A percentile compares a stretch with the other conserved stretches of the same genome.
Evolutionary conservation across 768 basidiomycete species (phyloP).

Genomic region (Lentinula sp.): DNA sequence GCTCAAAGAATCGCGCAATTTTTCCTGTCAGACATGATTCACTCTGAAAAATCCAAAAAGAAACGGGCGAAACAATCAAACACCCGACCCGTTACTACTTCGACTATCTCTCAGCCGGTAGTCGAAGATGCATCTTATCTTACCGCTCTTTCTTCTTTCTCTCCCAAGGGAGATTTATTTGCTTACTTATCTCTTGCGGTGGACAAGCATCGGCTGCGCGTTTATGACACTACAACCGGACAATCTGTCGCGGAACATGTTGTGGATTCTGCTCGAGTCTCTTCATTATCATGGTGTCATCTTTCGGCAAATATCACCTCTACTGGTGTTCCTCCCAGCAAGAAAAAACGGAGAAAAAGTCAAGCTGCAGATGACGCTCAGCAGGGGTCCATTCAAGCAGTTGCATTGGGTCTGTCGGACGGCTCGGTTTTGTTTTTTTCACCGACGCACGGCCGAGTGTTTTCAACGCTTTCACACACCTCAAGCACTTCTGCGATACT

Average conservation of each 20-base stretch:
- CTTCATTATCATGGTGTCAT: slow-evolving; percentile 46
- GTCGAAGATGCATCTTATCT: slow-evolving; percentile 40
- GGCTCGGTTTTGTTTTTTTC: slow-evolving; percentile 59
- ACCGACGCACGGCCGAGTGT: slow-evolving; percentile 48
- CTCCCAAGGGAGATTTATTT: slow-evolving; percentile 48
- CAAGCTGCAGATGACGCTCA: slow-evolving; percentile 17
- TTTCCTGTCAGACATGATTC: not conserved
- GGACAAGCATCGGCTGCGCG: slow-evolving; percentile 66
- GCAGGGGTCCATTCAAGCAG: slow-evolving; percentile 27
- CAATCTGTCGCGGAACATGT: slow-evolving; percentile 53
- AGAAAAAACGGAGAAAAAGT: slow-evolving; percentile 45
- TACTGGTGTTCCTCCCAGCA: slow-evolving; percentile 31
- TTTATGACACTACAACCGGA: slow-evolving; percentile 53
- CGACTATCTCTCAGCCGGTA: slow-evolving; percentile 49
- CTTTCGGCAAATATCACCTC: slow-evolving; percentile 20
- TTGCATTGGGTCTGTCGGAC: slow-evolving; percentile 56
- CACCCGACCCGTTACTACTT: slow-evolving; percentile 46
- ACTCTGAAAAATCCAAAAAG: slow-evolving; percentile 32
- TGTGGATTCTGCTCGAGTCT: slow-evolving; percentile 49
- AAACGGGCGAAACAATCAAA: slow-evolving; percentile 44
- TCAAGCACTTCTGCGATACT: slow-evolving; percentile 48
- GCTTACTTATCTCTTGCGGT: slow-evolving; percentile 59
- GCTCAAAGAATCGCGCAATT: not conserved
- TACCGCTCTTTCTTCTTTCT: slow-evolving; percentile 50
- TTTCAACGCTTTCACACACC: slow-evolving; percentile 50